Conservation (phyloP, 2,329 filamentous ascomycete species). For the Stagonosporopsis chrysanthemi region DNA sequence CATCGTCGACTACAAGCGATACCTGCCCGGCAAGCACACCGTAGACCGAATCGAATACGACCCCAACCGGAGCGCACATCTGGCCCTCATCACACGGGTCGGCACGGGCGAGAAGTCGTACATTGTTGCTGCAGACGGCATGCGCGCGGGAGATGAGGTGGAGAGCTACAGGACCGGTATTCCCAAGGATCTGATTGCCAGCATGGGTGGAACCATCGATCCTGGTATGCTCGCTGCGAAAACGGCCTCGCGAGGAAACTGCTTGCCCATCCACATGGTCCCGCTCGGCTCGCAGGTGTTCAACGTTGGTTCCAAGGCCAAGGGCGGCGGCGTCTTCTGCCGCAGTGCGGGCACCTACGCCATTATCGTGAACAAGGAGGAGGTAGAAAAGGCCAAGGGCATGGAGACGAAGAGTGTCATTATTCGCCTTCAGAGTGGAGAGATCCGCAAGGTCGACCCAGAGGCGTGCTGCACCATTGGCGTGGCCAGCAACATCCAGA, state of each 20-base stretch:
- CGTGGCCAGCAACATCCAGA: conserved; percentile 89
- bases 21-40: conserved; percentile 78
- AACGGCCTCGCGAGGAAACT: conserved; percentile 94
- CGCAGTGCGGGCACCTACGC: conserved; percentile 93
- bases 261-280: conserved; percentile 92
- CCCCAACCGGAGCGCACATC: conserved; percentile 89
- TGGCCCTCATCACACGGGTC: conserved; percentile 82
- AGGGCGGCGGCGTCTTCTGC: conserved; percentile 85
- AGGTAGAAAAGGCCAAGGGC: conserved; percentile 64
- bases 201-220: conserved; percentile 92
- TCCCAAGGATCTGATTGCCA: conserved; percentile 82
- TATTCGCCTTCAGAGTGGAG: conserved; percentile 88
- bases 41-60: conserved; percentile 98
- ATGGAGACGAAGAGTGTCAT: conserved; percentile 80
- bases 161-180: conserved; percentile 93
- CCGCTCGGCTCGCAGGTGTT: conserved; percentile 92
- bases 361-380: conserved; percentile 87
- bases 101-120: conserved; percentile 81
- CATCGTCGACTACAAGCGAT: conserved; percentile 86
- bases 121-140: conserved; percentile 92
- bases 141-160: conserved; percentile 88
- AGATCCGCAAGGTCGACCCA: conserved; percentile 86
- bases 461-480: conserved; percentile 95
- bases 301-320: conserved; percentile 79
- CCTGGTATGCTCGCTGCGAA: conserved; percentile 94